Evolutionary conservation across 306 rosid species (phyloP), one percentile per base, ranked within the genome.

Genomic region (Prunus mira): DNA sequence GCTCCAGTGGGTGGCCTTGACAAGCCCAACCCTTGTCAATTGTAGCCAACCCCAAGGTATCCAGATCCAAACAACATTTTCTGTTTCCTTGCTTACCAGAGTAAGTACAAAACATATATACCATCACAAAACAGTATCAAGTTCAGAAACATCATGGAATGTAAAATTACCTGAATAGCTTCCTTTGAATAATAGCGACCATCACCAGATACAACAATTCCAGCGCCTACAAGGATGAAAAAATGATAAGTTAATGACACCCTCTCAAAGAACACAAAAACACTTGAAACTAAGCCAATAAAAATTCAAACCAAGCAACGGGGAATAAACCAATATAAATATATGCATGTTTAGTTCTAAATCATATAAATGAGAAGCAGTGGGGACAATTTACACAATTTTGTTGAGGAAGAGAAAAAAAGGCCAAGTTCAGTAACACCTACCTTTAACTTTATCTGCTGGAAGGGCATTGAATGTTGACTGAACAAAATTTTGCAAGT

Each of bases 171-270:
- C 99, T 89, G 99, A 80, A 96, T 88, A 69, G 97, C 97, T 20
- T 91, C 98, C 93, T 92, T 87, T 24, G 99, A 91, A 73, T 63
- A 96, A 82, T 92, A 92, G 75, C 99, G 99, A 54, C 99, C 99
- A 89, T 96, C 99, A 51, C 99, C 98, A 71, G 99, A 96, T 63
- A 92, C 98, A 88, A 96, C 98, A 46, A 96, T 89, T 46, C 93
- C 91, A 20, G 92, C 97, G 76, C 98, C 98, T 96, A 67, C 77
- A 92, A 69, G 64, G 56, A 75, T 27, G 30, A 49, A 71, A 6
- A 49, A 28, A 47, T 0, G 14, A 49, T 27, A 71, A 71, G 32
- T 27, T 38, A 22, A 41, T 13, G 45, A 30, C 28, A 45, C 49
- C 27, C 25, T 54, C 20, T 75, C 19, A 51, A 64, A 43, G 22